Conservation (phyloP, 139 green algal species). For the Gonium pectorale region DNA sequence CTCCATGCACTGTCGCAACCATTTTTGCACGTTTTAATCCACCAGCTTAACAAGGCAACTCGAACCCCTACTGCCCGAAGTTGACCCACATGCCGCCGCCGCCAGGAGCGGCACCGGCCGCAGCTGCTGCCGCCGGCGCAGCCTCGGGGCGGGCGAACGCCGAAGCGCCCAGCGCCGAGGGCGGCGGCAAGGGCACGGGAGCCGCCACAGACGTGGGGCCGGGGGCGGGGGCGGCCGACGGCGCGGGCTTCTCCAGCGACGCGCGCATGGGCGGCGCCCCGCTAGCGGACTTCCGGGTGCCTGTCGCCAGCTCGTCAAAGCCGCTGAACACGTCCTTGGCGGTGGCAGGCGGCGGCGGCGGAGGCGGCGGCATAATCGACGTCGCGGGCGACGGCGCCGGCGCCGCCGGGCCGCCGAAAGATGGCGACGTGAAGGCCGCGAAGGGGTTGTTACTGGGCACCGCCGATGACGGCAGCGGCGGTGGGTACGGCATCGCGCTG, state of each 20-base stretch:
- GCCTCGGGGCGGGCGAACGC: neutral
- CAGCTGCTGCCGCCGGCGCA: neutral
- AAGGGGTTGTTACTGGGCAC: conserved; percentile 27
- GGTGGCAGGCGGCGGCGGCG: neutral
- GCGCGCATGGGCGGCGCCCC: neutral
- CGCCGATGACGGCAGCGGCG: neutral
- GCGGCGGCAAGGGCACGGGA: neutral
- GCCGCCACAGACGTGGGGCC: too few relatives aligned
- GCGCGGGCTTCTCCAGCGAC: neutral
- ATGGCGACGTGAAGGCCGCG: neutral
- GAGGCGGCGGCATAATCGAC: neutral
- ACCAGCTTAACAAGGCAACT: neutral
- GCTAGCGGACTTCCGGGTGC: too few relatives aligned
- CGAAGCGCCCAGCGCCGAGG: too few relatives aligned
- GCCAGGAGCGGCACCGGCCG: neutral
- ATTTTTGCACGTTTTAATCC: too few relatives aligned
- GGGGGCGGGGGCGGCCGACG: too few relatives aligned
- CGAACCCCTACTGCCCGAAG: conserved; percentile 5
- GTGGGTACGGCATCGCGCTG: neutral
- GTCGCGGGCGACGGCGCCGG: neutral
- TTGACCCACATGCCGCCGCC: neutral
- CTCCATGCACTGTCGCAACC: too few relatives aligned
- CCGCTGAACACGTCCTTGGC: neutral
- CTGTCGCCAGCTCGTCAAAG: conserved; percentile 19
- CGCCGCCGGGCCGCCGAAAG: neutral